phyloP scores from a whole-genome alignment of 345 rosid genomes.

The Hibiscus tridactylites region DNA sequence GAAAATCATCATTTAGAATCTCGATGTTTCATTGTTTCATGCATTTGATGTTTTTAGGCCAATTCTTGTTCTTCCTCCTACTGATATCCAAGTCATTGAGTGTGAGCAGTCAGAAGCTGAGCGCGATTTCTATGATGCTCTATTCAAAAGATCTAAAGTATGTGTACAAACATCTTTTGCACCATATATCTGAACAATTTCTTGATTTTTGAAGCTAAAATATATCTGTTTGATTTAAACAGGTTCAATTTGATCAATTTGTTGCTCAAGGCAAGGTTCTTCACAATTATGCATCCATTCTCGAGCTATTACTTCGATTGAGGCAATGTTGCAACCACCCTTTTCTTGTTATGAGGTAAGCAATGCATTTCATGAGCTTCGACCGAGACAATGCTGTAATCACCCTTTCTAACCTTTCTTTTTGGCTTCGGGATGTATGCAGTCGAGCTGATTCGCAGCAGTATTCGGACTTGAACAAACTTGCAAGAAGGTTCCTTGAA shows the following conservation, averaged over 20 bases:
- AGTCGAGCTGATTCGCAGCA: constrained; percentile 45
- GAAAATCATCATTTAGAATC: neutral
- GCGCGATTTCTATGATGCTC: constrained; percentile 49
- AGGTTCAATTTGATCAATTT: constrained; percentile 63
- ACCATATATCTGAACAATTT: neutral
- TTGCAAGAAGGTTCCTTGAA: constrained; percentile 52
- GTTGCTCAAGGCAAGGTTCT: constrained; percentile 71
- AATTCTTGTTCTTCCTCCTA: constrained; percentile 63
- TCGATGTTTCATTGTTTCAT: constrained; percentile 9
- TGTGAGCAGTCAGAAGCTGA: constrained; percentile 64
- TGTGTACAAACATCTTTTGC: neutral
- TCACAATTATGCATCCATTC: constrained; percentile 58
- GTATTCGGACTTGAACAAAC: constrained; percentile 49
- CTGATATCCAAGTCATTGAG: constrained; percentile 42
- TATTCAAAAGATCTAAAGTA: constrained; percentile 61
- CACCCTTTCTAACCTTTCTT: neutral
- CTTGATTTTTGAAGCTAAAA: neutral
- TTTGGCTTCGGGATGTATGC: constrained; percentile 5
- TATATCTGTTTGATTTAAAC: constrained; percentile 15
- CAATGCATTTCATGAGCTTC: neutral
- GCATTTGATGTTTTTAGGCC: constrained; percentile 32
- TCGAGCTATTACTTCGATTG: constrained; percentile 59
- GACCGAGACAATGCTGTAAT: too few species aligned
- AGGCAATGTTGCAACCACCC: constrained; percentile 79
- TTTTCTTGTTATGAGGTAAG: constrained; percentile 63